A percentile compares a stretch with the other conserved stretches of the same genome.
Evolutionary conservation across 345 rosid species (phyloP).

Genomic region (Corchorus capsularis): DNA sequence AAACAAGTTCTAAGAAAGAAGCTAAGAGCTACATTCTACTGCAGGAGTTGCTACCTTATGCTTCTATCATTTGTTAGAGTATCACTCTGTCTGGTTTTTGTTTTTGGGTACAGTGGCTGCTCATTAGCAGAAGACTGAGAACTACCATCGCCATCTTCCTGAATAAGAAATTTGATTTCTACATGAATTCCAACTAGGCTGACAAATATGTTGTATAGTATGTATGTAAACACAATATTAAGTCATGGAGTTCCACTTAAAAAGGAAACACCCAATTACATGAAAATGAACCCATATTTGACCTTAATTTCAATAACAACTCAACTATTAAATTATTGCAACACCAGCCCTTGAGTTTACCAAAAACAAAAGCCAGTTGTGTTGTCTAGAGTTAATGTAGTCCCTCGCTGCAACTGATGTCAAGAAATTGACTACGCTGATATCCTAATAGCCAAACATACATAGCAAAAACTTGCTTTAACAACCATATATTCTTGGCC

Average conservation of each 20-base stretch:
- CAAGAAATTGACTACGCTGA: background rate
- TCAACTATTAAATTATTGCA: background rate
- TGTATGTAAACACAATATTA: slow-evolving; percentile 3
- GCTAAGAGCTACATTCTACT: slow-evolving; percentile 17
- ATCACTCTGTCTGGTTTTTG: slow-evolving; percentile 41
- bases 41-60: slow-evolving; percentile 46
- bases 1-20: slow-evolving; percentile 15
- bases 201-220: background rate
- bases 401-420: background rate
- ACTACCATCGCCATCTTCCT: slow-evolving; percentile 64
- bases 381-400: background rate
- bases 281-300: background rate
- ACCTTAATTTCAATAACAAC: slow-evolving; percentile 2
- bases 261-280: slow-evolving; percentile 7
- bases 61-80: slow-evolving; percentile 38
- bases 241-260: background rate
- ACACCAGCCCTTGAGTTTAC: background rate
- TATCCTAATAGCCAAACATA: background rate
- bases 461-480: background rate
- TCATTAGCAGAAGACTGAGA: slow-evolving; percentile 45
- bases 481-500: background rate
- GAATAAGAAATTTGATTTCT: slow-evolving; percentile 30
- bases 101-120: slow-evolving; percentile 46
- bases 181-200: slow-evolving; percentile 9
- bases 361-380: background rate